Evolutionary conservation across 805 yeast species (phyloP).

Genomic region (Teunomyces barrocoloradensis): DNA sequence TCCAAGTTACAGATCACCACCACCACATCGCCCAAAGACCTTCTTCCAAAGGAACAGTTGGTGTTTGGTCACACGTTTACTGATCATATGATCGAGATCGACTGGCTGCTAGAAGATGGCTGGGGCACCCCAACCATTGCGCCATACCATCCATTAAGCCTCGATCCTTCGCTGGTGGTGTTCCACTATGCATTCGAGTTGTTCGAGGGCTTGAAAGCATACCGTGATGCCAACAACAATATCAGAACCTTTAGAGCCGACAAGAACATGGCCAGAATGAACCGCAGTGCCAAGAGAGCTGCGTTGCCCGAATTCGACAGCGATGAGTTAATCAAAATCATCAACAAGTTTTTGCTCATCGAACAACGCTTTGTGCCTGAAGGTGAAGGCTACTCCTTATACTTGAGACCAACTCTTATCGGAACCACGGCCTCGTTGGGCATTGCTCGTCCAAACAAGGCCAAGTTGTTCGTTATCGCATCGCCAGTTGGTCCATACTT

Average conservation of each 20-base stretch:
- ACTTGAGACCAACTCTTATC: slow-evolving; percentile 28
- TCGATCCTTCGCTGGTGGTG: slow-evolving; percentile 26
- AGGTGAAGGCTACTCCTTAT: slow-evolving; percentile 27
- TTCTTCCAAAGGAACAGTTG: slow-evolving; percentile 24
- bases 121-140: slow-evolving; percentile 27
- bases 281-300: slow-evolving; percentile 23
- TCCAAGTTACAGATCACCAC: slow-evolving; percentile 19
- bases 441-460: slow-evolving; percentile 21
- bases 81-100: slow-evolving; percentile 30
- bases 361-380: slow-evolving; percentile 24
- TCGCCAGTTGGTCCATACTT: slow-evolving; percentile 37
- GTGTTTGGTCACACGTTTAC: slow-evolving; percentile 27
- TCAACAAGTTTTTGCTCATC: slow-evolving; percentile 19
- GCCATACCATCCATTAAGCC: slow-evolving; percentile 25
- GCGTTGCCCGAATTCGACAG: slow-evolving; percentile 26
- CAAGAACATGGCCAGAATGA: slow-evolving; percentile 27
- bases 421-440: slow-evolving; percentile 26
- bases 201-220: slow-evolving; percentile 31
- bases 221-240: slow-evolving; percentile 20
- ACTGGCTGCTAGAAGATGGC: slow-evolving; percentile 26
- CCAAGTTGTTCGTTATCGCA: slow-evolving; percentile 24
- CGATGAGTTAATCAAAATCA: slow-evolving; percentile 24
- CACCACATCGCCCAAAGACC: slow-evolving; percentile 20
- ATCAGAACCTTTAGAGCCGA: slow-evolving; percentile 26
- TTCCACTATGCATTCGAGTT: slow-evolving; percentile 30